These are phyloP conservation scores for Rhynchospora pubera DNA, from an alignment of 176 grass and related monocot species.

Conservation along the genomic window DNA sequence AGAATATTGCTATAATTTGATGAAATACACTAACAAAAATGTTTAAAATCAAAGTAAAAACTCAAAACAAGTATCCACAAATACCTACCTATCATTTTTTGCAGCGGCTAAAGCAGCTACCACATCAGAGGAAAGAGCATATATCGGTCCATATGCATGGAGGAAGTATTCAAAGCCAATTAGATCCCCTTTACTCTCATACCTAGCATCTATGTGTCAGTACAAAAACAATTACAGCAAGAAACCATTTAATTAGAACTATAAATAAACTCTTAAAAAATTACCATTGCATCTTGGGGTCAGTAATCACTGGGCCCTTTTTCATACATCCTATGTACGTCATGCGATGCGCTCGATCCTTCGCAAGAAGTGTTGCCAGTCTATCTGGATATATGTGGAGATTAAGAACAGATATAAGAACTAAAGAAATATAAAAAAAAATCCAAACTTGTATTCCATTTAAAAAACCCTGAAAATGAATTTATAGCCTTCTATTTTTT, in stretches of 20 bases:
- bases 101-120: slow-evolving; percentile 55
- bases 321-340: slow-evolving; percentile 98
- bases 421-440: neutral
- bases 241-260: slow-evolving; percentile 12
- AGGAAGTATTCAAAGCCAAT: slow-evolving; percentile 81
- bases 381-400: slow-evolving; percentile 51
- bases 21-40: neutral
- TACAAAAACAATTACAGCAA: slow-evolving; percentile 8
- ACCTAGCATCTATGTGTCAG: slow-evolving; percentile 40
- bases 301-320: slow-evolving; percentile 88
- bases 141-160: slow-evolving; percentile 77
- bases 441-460: neutral
- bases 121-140: slow-evolving; percentile 81
- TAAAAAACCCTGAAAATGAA: neutral
- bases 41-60: neutral
- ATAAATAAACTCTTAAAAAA: slow-evolving; percentile 6
- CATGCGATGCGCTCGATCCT: slow-evolving; percentile 63
- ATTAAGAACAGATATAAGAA: neutral
- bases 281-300: slow-evolving; percentile 90
- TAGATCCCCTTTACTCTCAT: slow-evolving; percentile 80
- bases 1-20: neutral
- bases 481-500: neutral
- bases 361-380: slow-evolving; percentile 88
- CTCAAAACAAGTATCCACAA: slow-evolving; percentile 6
- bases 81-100: slow-evolving; percentile 88